Evolutionary conservation across 345 rosid genomes (phyloP), one percentile per base, ranked within the genome.

Genomic region (Crucihimalaya himalaica): DNA sequence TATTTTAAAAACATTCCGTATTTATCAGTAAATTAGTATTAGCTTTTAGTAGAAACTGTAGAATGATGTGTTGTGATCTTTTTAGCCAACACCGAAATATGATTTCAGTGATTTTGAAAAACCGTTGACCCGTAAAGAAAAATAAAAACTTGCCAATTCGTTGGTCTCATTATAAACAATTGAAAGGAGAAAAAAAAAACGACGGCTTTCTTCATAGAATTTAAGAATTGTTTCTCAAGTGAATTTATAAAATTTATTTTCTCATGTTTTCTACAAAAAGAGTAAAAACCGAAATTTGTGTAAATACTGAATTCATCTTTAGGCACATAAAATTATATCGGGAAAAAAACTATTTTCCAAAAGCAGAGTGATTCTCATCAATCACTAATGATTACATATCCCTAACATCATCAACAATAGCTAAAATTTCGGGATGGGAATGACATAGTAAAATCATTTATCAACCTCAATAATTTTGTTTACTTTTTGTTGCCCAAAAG

Each of bases 341-440:
- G 4, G 19, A 13, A 32, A 20, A 16, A 27, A 10, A 1, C 12
- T 34, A 39, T 19, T 39, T 39, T 18, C 20, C 13, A 3, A 40
- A 60, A 61, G 21, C 20, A 61, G 34, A 31, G 23, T 32, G 47
- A 57, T 58, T 58, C n/a, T 46, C 55, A 21, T 32, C 34, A 46
- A 32, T 32, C 32, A 46, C 20, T 56, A 56, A 43, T 70, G 58
- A 47, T 60, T 48, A 35, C 46, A 21, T 6, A 32, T 45, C 57
- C 9, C 35, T 57, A 58, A 45, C 35, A 70, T 57, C 4, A 35
- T 21, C 70, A 66, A 34, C 21, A 23, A 14, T 51, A 35, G 35
- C 60, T 66, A 15, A 66, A 66, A 66, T 51, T 25, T 23, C 59
- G 47, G 60, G 58, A 48, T 32, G 46, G 8, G 31, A 48, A 34